These are phyloP conservation scores for Calcarisporium arbuscula DNA, from an alignment of 2,329 filamentous ascomycete genomes.

Conservation along the genomic window DNA sequence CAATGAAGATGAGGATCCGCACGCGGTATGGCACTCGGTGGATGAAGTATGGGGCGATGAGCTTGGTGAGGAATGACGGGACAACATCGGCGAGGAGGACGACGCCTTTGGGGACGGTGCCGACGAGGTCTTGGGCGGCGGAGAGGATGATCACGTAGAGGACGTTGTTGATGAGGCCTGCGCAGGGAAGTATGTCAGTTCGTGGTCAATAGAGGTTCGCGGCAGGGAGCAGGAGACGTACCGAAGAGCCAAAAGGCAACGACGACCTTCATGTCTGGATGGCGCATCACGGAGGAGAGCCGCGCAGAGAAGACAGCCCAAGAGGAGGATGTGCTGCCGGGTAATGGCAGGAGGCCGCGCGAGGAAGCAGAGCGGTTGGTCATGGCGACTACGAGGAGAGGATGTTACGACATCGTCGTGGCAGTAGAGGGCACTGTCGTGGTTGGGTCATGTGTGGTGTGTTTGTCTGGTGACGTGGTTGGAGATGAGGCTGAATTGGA, in stretches of 20 bases:
- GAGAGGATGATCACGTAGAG: slow-evolving; percentile 97
- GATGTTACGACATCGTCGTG: too few relatives aligned
- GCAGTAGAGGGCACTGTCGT: too few relatives aligned
- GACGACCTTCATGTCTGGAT: slow-evolving; percentile 65
- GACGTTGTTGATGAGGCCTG: slow-evolving; percentile 77
- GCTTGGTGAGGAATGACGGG: slow-evolving; percentile 81
- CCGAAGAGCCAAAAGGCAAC: slow-evolving; percentile 92
- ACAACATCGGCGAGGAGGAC: slow-evolving; percentile 91
- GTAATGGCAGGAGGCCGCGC: slow-evolving; percentile 37
- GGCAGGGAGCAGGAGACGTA: slow-evolving; percentile 29
- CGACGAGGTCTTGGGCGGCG: slow-evolving; percentile 90
- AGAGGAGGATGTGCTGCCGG: slow-evolving; percentile 55
- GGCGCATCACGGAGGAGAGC: slow-evolving; percentile 55
- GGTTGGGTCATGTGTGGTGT: too few relatives aligned
- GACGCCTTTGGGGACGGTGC: slow-evolving; percentile 82
- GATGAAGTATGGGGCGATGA: slow-evolving; percentile 90
- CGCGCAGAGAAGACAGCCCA: slow-evolving; percentile 69
- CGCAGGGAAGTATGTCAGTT: neutral
- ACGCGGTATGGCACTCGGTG: slow-evolving; percentile 74
- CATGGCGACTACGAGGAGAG: slow-evolving; percentile 15
- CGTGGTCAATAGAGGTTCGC: neutral
- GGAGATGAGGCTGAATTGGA: too few relatives aligned
- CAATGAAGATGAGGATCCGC: slow-evolving; percentile 69
- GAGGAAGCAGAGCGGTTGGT: slow-evolving; percentile 34
- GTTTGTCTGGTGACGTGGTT: too few relatives aligned